Evolutionary conservation across 192 early-diverging fungal species (phyloP), one percentile per base, ranked within the genome.

Genomic region (Dissophora globulifera): DNA sequence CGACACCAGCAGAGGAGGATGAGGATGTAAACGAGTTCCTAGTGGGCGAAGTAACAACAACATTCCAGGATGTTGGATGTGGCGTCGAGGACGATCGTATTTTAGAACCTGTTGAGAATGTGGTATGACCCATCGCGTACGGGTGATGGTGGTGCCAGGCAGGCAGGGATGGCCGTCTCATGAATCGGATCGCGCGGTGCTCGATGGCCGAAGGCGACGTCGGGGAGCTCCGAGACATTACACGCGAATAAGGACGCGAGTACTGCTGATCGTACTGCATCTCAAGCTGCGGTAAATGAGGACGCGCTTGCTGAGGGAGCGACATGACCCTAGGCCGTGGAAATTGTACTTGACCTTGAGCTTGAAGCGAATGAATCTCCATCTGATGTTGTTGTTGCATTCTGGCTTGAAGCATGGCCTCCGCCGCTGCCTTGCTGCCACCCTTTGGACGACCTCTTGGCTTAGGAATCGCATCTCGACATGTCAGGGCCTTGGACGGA

Each of bases 381-480:
- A 10, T 4, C 3, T 49, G 31, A n/a, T 47, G 41, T 10, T 50
- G 58, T 4, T 61, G 51, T 13, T 67, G 65, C 20, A 67, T 2
- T 43, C 32, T 76, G 2, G 72, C 63, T 47, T 52, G 19, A 17
- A 50, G 8, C 10, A 76, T 50, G 22, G 72, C 72, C 26, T 76
- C 58, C 5, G 72, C 72, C 17, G 72, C 72, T 7, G 58, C 72
- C 30, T 76, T 76, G 47, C 72, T 76, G 10, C 72, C 72, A 33
- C 72, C 72, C 17, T 76, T 76, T 52, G 72, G 72, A 25, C 72
- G 72, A 10, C 72, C 72, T 29, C 72, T 40, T 1, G 72, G 72
- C 52, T 76, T 76, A n/a, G 72, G 72, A 10, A 55, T 51, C 2
- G 72, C 72, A 32, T 76, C 58, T 48, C 72, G 57, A 20, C 72